Base-by-base conservation (phyloP, 768 basidiomycete genomes). In the Tricholoma hemisulphureum region DNA sequence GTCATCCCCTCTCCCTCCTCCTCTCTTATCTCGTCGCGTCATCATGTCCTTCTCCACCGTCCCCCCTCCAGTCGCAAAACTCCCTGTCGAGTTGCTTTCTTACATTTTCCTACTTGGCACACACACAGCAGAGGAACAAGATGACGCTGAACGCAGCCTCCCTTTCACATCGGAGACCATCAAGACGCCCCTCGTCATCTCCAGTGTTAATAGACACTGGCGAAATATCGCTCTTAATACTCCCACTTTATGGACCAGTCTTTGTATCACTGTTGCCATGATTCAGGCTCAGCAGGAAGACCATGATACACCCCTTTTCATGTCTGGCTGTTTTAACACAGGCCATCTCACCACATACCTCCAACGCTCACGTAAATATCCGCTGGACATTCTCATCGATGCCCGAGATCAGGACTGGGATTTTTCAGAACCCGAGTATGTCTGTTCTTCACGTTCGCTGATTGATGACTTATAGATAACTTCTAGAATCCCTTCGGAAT, bases 381-480 rank as follows among this genome's bases (percentile, higher is more conserved):
- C 83, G 0, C 65, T 86, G 20, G 80, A 84, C 57, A 80, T 87
- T 55, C 73, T 83, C 43, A 79, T 86, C 45, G 83, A 85, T 61
- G 82, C 77, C 21, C 76, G 84, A 52, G 84, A 86, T 68, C 76
- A 77, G 4, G 76, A 80, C 20, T 86, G 83, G 83, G 79, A 84
- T 63, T 84, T 82, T 60, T 68, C 73, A 10, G 83, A 85, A 61
- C 68, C 74, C 31, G 80, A 78, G 83, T 83, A 58, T 18, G 74
- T 71, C 35, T 60, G 37, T 46, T 70, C 66, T 28, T 34, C 32
- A 53, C 49, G 32, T 7, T 29, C 56, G 51, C 51, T 51, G 39
- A 45, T n/a, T 37, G 18, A 48, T 55, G 11, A 32, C 41, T 46
- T 14, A n/a, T n/a, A n/a, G n/a, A n/a, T n/a, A 50, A n/a, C 8